phyloP scores from a whole-genome alignment of 2,329 filamentous ascomycete species.

The Neonectria sp. region DNA sequence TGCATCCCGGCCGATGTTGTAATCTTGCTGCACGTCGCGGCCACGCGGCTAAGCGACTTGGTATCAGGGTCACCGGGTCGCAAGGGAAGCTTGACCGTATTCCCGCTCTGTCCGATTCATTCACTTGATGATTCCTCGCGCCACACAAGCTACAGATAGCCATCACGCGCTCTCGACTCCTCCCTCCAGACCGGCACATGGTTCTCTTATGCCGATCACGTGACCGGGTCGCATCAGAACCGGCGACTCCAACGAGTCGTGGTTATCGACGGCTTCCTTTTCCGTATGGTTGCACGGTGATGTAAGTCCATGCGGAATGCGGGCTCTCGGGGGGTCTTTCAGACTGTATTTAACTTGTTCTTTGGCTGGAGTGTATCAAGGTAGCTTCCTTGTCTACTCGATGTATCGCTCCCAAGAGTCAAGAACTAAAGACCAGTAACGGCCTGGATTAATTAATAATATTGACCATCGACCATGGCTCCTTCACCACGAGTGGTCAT shows the following conservation, averaged over 20 bases:
- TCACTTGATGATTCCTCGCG: neutral
- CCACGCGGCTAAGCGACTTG: neutral
- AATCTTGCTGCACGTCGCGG: neutral
- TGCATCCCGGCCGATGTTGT: neutral
- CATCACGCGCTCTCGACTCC: neutral
- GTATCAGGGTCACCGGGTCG: neutral
- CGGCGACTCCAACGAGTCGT: neutral
- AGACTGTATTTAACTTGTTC: neutral
- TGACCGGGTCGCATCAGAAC: neutral
- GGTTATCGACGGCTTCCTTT: neutral
- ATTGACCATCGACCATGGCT: constrained; percentile 27
- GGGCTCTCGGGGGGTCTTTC: too few species aligned
- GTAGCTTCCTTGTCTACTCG: neutral
- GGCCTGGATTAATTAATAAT: too few species aligned
- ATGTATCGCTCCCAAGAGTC: neutral
- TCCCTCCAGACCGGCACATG: neutral
- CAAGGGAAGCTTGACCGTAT: neutral
- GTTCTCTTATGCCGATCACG: neutral
- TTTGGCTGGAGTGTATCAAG: neutral
- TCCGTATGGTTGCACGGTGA: neutral
- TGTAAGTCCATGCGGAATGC: neutral
- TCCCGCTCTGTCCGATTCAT: neutral
- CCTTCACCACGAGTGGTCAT: constrained; percentile 66
- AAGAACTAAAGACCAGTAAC: too few species aligned
- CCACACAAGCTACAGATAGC: too few species aligned